Conservation (phyloP, 768 basidiomycete species). For the Termitomyces sp. region DNA sequence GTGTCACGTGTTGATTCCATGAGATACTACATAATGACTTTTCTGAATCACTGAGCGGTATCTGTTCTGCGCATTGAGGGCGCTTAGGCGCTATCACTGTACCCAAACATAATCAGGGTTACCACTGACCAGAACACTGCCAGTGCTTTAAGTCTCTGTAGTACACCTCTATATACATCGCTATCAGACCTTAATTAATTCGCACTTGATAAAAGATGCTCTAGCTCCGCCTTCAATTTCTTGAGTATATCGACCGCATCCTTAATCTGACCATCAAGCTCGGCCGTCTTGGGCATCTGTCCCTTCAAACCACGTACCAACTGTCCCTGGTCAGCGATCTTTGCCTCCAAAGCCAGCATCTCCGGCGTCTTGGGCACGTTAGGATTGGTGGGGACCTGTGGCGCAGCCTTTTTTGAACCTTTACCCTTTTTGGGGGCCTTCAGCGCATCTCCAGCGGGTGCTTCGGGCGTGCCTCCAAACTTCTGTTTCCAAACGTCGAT, state of each 20-base stretch:
- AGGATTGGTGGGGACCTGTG: conserved; percentile 31
- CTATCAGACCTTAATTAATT: neutral
- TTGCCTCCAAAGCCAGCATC: conserved; percentile 66
- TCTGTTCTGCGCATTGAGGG: too few species aligned
- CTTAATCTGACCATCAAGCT: conserved; percentile 59
- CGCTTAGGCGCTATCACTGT: too few species aligned
- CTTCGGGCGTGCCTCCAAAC: conserved; percentile 62
- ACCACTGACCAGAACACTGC: too few species aligned
- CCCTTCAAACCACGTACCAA: conserved; percentile 70
- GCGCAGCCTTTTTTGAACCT: conserved; percentile 43
- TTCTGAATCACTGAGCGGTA: too few species aligned
- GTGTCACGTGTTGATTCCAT: neutral
- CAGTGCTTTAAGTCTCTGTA: neutral
- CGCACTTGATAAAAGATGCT: conserved; percentile 14
- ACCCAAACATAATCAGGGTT: too few species aligned
- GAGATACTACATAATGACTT: too few species aligned
- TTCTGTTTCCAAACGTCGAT: conserved; percentile 74
- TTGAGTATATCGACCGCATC: conserved; percentile 62
- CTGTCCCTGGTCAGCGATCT: conserved; percentile 74
- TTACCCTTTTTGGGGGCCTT: conserved; percentile 54
- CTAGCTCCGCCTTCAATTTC: conserved; percentile 58
- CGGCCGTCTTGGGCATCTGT: conserved; percentile 52
- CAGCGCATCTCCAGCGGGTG: conserved; percentile 34
- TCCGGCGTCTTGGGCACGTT: conserved; percentile 69
- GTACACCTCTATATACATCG: neutral